A percentile compares a stretch with the other conserved stretches of the same genome.
Conservation (phyloP, 129 eudicot species). For the Ambrosia artemisiifolia region DNA sequence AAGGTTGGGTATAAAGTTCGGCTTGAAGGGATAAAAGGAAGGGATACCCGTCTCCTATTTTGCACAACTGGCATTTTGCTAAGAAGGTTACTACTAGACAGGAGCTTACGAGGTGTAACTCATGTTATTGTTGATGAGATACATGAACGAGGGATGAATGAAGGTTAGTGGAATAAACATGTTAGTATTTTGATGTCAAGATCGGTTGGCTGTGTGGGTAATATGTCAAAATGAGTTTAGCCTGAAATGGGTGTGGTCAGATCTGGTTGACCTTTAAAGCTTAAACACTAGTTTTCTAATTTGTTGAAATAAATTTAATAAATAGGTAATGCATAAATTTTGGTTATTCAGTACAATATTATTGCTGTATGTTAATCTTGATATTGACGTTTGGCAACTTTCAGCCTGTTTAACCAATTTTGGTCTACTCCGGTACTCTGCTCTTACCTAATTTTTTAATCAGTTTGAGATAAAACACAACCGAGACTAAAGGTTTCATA, state of each 20-base stretch:
- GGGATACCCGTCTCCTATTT: slow-evolving; percentile 91
- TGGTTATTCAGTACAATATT: not conserved
- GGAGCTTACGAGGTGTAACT: slow-evolving; percentile 81
- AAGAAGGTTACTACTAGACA: slow-evolving; percentile 83
- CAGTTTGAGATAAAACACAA: not conserved
- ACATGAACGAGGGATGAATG: slow-evolving; percentile 99
- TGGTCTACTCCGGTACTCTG: not conserved
- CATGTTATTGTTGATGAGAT: slow-evolving; percentile 97
- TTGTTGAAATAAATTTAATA: not conserved
- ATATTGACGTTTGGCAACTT: not conserved
- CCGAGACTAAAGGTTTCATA: not conserved
- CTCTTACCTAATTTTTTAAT: not conserved
- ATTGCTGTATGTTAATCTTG: not conserved
- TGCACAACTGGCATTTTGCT: slow-evolving; percentile 95
- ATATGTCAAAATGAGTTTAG: not conserved
- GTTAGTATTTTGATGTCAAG: not conserved
- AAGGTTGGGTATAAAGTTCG: slow-evolving; percentile 89
- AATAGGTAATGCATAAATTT: not conserved
- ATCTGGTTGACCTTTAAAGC: not conserved
- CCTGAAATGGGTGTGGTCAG: not conserved
- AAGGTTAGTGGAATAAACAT: slow-evolving; percentile 46
- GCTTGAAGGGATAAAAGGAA: slow-evolving; percentile 92
- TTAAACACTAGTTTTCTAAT: not conserved
- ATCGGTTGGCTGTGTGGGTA: not conserved
- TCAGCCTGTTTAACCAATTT: not conserved